A percentile compares a stretch with the other conserved stretches of the same genome.
phyloP scores from a whole-genome alignment of 176 grass and related monocot species.

The Carex littledalei region DNA sequence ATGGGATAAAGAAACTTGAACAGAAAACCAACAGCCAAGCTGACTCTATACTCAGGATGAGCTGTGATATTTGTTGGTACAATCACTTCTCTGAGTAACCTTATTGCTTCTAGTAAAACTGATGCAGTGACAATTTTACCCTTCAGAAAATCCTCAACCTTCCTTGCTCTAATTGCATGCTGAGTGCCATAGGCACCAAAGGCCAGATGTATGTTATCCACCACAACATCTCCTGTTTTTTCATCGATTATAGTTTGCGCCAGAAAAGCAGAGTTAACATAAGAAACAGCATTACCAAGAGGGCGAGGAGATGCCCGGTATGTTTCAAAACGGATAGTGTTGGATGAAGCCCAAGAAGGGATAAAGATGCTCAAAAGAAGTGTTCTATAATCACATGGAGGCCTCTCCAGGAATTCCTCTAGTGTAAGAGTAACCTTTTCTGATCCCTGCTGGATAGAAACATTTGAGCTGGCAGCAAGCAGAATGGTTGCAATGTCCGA shows the following conservation, averaged over 20 bases:
- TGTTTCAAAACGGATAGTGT: constrained; percentile 47
- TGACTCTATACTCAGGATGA: constrained; percentile 56
- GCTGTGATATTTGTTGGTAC: constrained; percentile 51
- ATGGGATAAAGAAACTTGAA: constrained; percentile 62
- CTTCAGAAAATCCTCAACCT: constrained; percentile 49
- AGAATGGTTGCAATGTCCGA: constrained; percentile 74
- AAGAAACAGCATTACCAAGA: constrained; percentile 69
- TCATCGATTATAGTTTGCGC: constrained; percentile 28
- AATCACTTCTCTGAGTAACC: constrained; percentile 43
- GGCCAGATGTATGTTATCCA: constrained; percentile 44
- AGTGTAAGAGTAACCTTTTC: constrained; percentile 46
- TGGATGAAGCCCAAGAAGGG: constrained; percentile 36
- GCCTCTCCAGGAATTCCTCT: constrained; percentile 53
- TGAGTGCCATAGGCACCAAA: constrained; percentile 72
- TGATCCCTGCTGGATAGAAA: constrained; percentile 34
- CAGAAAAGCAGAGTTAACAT: constrained; percentile 59
- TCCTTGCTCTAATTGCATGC: constrained; percentile 65
- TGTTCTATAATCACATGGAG: constrained; percentile 31
- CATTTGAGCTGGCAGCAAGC: constrained; percentile 45
- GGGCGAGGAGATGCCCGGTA: constrained; percentile 53
- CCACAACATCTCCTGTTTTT: constrained; percentile 25
- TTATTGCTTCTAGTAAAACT: constrained; percentile 44
- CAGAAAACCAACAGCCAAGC: constrained; percentile 64
- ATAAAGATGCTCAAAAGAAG: constrained; percentile 61
- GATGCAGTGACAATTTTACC: constrained; percentile 41